These are phyloP conservation scores for Crithidia expoeki DNA, from an alignment of 208 protist species.

Conservation along the genomic window DNA sequence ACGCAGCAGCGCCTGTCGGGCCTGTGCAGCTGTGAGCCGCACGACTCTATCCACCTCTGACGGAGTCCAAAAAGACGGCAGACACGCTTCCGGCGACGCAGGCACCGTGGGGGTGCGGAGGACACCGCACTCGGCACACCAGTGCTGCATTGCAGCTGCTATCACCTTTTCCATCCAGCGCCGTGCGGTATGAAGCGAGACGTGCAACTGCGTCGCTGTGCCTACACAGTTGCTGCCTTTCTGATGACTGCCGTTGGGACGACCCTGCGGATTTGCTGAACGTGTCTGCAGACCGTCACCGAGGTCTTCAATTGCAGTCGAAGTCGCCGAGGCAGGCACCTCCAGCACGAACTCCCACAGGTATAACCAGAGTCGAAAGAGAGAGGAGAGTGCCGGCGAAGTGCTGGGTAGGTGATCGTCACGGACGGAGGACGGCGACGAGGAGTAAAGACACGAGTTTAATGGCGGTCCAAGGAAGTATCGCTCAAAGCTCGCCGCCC, in stretches of 20 bases:
- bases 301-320: not conserved
- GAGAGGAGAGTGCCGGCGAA: slow-evolving; percentile 19
- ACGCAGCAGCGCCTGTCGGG: slow-evolving; percentile 19
- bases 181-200: slow-evolving; percentile 23
- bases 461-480: slow-evolving; percentile 10
- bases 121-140: slow-evolving; percentile 3
- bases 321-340: not conserved
- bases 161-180: slow-evolving; percentile 32
- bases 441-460: too few species aligned
- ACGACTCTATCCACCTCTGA: slow-evolving; percentile 11
- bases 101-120: not conserved
- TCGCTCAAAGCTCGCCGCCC: slow-evolving; percentile 23
- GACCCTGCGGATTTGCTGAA: not conserved
- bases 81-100: not conserved
- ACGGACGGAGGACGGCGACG: not conserved
- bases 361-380: slow-evolving; percentile 64
- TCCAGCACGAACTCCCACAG: slow-evolving; percentile 66
- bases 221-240: not conserved
- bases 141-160: slow-evolving; percentile 1
- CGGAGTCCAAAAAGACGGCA: slow-evolving; percentile 9
- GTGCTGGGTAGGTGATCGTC: not conserved
- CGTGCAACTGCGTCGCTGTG: slow-evolving; percentile 3
- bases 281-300: not conserved
- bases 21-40: slow-evolving; percentile 13
- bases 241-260: not conserved